Evolutionary conservation across 441 rosid species (phyloP).

Genomic region (Mallotus repandus): DNA sequence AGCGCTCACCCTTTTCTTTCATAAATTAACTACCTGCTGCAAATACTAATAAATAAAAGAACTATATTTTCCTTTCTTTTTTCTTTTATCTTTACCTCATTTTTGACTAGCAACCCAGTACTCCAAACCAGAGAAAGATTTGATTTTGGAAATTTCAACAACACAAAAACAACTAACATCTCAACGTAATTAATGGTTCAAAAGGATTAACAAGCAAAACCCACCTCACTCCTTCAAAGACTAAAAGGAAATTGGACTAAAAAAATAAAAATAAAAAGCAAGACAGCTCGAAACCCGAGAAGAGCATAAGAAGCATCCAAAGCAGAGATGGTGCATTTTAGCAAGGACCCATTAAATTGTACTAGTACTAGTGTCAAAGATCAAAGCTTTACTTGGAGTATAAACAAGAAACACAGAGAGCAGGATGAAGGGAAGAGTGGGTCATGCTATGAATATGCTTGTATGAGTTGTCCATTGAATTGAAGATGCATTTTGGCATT

Average conservation of each 20-base stretch:
- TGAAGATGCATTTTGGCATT: no score
- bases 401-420: background rate
- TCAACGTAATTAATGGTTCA: background rate
- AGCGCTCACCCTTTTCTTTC: background rate
- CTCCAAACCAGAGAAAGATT: background rate
- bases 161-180: background rate
- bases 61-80: background rate
- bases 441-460: background rate
- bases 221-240: background rate
- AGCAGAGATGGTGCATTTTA: slow-evolving; percentile 28
- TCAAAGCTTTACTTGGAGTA: background rate
- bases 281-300: slow-evolving; percentile 32
- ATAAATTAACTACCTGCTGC: background rate
- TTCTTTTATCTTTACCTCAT: background rate
- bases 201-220: background rate
- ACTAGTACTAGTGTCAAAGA: background rate
- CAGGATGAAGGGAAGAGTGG: slow-evolving; percentile 8
- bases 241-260: no score
- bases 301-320: slow-evolving; percentile 35
- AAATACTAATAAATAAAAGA: background rate
- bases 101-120: background rate
- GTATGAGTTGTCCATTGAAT: background rate
- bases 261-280: background rate
- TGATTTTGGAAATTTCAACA: slow-evolving; percentile 14
- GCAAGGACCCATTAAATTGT: background rate